Base-by-base conservation (phyloP, 1,284 basidiomycete genomes). In the Papiliotrema fonsecae region DNA sequence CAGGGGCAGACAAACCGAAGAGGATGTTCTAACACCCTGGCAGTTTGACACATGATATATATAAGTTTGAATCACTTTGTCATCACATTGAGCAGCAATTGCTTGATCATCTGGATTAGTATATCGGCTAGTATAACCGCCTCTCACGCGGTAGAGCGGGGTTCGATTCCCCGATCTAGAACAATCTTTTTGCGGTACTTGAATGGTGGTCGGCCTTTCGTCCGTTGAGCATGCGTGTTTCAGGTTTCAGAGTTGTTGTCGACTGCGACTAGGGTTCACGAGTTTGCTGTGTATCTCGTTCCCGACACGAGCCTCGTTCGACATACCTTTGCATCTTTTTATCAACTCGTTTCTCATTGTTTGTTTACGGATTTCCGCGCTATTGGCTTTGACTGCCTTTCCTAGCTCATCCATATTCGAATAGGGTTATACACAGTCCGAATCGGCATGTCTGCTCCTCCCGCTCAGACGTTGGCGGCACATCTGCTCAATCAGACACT, bases 401-500 rank as follows among this genome's bases (percentile, higher is more conserved):
- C n/a, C n/a, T n/a, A n/a, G n/a, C n/a, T n/a, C n/a, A n/a, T n/a
- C n/a, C n/a, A n/a, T n/a, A n/a, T n/a, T n/a, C n/a, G n/a, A n/a
- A n/a, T n/a, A n/a, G n/a, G n/a, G n/a, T n/a, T n/a, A n/a, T n/a
- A n/a, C n/a, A n/a, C n/a, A n/a, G n/a, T n/a, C n/a, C n/a, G n/a
- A n/a, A n/a, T n/a, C n/a, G n/a, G n/a, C 16, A 49, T 41, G 40
- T 10, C 47, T 19, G 31, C 6, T n/a, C 39, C 18, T 4, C 27
- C 22, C 26, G 59, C 60, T 18, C 64, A 71, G 34, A 48, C 61
- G 1, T 60, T 70, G 25, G 63, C 66, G 2, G 57, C 63, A 1
- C 67, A 70, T 47, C 57, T 72, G 35, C 55, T 72, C 56, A 60
- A 61, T 24, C 69, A 72, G 57, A 72, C 68, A 7, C 47, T 64